Evolutionary conservation across 2,329 filamentous ascomycete genomes (phyloP).

Genomic region (Colletotrichum costaricense): DNA sequence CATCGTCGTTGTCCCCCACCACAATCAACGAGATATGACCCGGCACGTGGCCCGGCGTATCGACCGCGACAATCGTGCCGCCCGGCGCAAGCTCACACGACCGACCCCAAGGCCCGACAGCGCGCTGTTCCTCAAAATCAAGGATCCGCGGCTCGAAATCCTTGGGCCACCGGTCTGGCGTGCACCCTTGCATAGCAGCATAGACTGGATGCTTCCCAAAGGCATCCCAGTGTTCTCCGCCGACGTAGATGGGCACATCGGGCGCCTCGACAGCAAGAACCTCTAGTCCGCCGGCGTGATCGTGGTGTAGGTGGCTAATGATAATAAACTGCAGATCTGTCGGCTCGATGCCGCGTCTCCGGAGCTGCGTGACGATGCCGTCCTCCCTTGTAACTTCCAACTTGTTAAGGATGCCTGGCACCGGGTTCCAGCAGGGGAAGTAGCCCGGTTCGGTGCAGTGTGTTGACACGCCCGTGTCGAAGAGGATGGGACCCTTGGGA

Average conservation of each 20-base stretch:
- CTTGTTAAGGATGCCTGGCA: slow-evolving; percentile 29
- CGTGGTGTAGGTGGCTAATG: slow-evolving; percentile 45
- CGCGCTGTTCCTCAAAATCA: slow-evolving; percentile 36
- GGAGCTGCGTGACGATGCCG: slow-evolving; percentile 37
- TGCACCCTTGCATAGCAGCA: slow-evolving; percentile 43
- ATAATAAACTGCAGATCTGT: slow-evolving; percentile 42
- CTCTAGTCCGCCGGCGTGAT: slow-evolving; percentile 40
- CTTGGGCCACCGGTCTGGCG: slow-evolving; percentile 45
- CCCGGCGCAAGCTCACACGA: slow-evolving; percentile 44
- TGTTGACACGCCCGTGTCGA: slow-evolving; percentile 40
- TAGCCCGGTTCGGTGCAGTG: slow-evolving; percentile 38
- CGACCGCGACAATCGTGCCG: slow-evolving; percentile 43
- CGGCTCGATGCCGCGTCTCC: slow-evolving; percentile 35
- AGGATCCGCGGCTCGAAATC: slow-evolving; percentile 44
- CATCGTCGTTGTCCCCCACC: slow-evolving; percentile 18
- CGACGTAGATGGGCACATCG: slow-evolving; percentile 41
- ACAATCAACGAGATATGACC: slow-evolving; percentile 46
- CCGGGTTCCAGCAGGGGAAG: slow-evolving; percentile 37
- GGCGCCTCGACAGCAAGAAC: slow-evolving; percentile 41
- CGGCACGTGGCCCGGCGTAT: slow-evolving; percentile 48
- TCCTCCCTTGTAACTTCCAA: slow-evolving; percentile 32
- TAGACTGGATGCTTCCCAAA: slow-evolving; percentile 43
- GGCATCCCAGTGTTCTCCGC: slow-evolving; percentile 41
- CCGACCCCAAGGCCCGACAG: slow-evolving; percentile 44
- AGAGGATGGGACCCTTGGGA: slow-evolving; percentile 38